These are phyloP conservation scores for Epichloe festucae DNA, from an alignment of 2,329 filamentous ascomycete genomes.

Conservation along the genomic window DNA sequence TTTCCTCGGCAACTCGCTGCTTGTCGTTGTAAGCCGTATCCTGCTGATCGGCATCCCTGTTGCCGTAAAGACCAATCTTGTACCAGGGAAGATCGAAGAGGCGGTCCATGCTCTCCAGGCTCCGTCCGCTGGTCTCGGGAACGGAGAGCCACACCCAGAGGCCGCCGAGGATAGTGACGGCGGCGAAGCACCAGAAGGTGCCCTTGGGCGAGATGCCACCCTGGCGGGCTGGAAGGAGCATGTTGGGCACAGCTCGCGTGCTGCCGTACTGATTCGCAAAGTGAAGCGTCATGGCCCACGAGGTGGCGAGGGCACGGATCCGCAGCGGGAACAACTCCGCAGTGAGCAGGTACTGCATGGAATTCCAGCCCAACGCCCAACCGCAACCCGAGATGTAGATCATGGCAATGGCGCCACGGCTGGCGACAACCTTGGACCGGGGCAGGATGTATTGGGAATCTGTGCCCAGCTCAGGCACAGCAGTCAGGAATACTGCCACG, in stretches of 20 bases:
- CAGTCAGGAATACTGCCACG: constrained; percentile 46
- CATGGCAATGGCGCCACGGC: constrained; percentile 57
- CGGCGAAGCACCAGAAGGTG: constrained; percentile 66
- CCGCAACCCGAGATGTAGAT: constrained; percentile 58
- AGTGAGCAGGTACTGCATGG: constrained; percentile 66
- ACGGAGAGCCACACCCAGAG: constrained; percentile 60
- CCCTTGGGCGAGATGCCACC: constrained; percentile 46
- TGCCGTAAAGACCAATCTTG: constrained; percentile 50
- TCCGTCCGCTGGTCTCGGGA: constrained; percentile 57
- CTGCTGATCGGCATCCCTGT: constrained; percentile 35
- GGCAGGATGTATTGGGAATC: constrained; percentile 36
- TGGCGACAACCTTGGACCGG: constrained; percentile 36
- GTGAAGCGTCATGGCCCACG: constrained; percentile 64
- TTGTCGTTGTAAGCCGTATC: constrained; percentile 33
- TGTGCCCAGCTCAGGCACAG: constrained; percentile 45
- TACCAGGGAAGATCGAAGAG: constrained; percentile 65
- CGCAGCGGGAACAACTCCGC: constrained; percentile 66
- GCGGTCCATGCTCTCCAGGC: constrained; percentile 56
- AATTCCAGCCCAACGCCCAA: constrained; percentile 63
- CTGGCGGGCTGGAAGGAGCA: constrained; percentile 42
- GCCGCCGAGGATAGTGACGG: constrained; percentile 53
- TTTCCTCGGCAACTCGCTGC: constrained; percentile 23
- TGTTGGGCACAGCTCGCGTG: constrained; percentile 59
- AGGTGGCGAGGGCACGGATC: constrained; percentile 57
- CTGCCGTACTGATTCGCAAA: constrained; percentile 72